Conservation (phyloP, 2,329 filamentous ascomycete genomes). For the Colletotrichum sp. region DNA sequence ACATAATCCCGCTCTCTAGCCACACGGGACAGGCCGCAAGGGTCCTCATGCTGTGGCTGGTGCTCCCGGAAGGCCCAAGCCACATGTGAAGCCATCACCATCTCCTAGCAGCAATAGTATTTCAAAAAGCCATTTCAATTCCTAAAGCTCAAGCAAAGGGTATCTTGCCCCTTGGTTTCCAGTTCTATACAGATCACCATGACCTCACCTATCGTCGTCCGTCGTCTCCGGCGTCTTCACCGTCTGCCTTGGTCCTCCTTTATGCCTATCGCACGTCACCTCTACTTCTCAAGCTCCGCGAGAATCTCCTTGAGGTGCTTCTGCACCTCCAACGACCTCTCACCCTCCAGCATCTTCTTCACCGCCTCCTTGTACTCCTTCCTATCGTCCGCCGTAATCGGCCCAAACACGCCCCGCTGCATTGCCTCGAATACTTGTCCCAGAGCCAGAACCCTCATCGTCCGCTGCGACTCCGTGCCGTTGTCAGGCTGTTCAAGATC, state of each 20-base stretch:
- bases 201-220: not conserved
- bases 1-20: not conserved
- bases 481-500: conserved; percentile 50
- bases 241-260: no score
- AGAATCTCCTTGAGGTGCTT: conserved; percentile 43
- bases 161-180: not conserved
- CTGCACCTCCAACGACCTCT: conserved; percentile 52
- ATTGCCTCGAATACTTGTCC: conserved; percentile 45
- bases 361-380: conserved; percentile 32
- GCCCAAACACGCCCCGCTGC: conserved; percentile 47
- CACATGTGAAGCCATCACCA: not conserved
- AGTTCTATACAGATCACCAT: not conserved
- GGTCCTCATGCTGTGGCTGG: not conserved
- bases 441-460: conserved; percentile 51
- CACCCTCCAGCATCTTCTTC: conserved; percentile 37
- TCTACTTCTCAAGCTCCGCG: conserved; percentile 29
- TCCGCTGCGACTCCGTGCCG: conserved; percentile 57
- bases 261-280: no score
- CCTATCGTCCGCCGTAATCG: conserved; percentile 19
- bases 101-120: not conserved
- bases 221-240: no score
- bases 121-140: not conserved
- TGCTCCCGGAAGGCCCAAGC: not conserved
- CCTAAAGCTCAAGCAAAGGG: not conserved
- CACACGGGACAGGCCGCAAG: not conserved